Base-by-base conservation (phyloP, 768 basidiomycete genomes). In the Xerocomus spinulosus region DNA sequence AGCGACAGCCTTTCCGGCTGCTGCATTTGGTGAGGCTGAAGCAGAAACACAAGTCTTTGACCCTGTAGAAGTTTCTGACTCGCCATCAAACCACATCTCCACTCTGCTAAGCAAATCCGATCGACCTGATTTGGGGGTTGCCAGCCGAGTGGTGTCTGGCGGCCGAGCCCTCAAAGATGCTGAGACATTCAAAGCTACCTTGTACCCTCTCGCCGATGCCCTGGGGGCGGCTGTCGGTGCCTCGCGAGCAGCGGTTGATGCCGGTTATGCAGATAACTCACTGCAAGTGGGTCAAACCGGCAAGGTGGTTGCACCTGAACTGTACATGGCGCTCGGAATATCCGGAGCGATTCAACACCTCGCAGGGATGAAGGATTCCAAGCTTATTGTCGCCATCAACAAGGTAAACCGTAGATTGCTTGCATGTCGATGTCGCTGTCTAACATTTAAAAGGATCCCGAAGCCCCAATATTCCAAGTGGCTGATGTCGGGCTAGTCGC, bases 221-320 rank as follows among this genome's bases (percentile, higher is more conserved):
- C 76, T 99, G 18, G 92, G 91, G 33, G 96, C 96, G 9, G 95
- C 95, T 24, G 89, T 99, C 50, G 96, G 96, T 50, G 96, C 96
- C n/a, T 93, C 91, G 17, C 83, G 96, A 45, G 96, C 96, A 5
- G 96, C 96, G 4, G 96, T 99, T 15, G 96, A 99, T 66, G 91
- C 93, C 23, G 96, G 96, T 1, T 98, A 98, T 61, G 92, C 92
- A 24, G 96, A 98, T 68, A 98, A 98, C 70, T 93, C 91, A 4
- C 63, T 97, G 42, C 96, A 99, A 69, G 96, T 99, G n/a, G 96
- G 96, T 20, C 96, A 99, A 73, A 99, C 96, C 0, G 96, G 96
- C 46, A 98, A 98, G 70, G 88, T 99, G 29, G 94, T 98, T 35
- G 95, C 96, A 3, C 95, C 96, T 0, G 90, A 95, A 63, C 72